Evolutionary conservation across 306 rosid genomes (phyloP).

Genomic region (Fagus sylvatica): DNA sequence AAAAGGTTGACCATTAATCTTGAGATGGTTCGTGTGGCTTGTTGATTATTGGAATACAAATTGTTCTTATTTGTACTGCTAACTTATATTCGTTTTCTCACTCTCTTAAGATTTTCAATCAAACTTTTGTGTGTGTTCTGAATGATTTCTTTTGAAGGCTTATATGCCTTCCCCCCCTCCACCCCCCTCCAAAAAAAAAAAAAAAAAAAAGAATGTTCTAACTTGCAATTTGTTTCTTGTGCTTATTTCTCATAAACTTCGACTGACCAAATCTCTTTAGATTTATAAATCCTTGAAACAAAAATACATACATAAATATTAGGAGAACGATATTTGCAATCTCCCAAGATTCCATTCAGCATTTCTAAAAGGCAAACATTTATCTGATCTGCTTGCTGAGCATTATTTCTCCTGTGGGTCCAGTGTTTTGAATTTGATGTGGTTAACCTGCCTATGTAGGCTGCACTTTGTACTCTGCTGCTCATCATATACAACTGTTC

Average conservation of each 20-base stretch:
- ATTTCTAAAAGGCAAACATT: not conserved
- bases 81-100: conserved; percentile 1
- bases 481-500: conserved; percentile 67
- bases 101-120: not conserved
- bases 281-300: no score
- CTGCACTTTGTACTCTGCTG: conserved; percentile 52
- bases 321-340: no score
- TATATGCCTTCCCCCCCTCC: no score
- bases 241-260: no score
- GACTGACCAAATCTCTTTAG: no score
- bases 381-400: conserved; percentile 1
- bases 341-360: not conserved
- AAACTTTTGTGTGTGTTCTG: not conserved
- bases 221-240: no score
- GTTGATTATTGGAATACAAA: not conserved
- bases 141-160: not conserved
- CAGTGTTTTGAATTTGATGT: conserved; percentile 27
- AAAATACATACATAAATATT: no score
- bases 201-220: no score
- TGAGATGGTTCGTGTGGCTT: not conserved
- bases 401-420: conserved; percentile 13
- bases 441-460: conserved; percentile 47
- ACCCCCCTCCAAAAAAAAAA: no score
- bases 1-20: conserved; percentile 7
- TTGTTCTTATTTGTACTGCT: not conserved